phyloP scores from a whole-genome alignment of 2,329 filamentous ascomycete genomes.

The Penicillium freii region DNA sequence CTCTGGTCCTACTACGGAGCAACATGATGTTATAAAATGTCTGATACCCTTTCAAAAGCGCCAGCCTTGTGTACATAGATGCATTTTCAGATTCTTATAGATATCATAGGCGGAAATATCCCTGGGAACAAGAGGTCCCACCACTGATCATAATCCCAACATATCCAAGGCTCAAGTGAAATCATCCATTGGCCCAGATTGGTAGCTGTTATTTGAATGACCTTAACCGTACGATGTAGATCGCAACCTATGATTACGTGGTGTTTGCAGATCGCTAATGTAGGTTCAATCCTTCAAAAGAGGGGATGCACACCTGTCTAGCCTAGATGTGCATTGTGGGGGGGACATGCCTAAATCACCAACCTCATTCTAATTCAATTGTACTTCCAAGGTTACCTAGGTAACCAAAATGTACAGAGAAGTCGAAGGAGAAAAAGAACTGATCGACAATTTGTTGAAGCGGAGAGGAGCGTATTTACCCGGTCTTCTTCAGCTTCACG shows the following conservation, averaged over 20 bases:
- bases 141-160: background rate
- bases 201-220: background rate
- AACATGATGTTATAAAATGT: background rate
- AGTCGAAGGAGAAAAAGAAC: background rate
- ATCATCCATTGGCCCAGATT: background rate
- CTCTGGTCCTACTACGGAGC: background rate
- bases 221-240: background rate
- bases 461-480: conserved; percentile 5
- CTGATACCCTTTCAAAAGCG: conserved; percentile 7
- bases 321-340: background rate
- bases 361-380: background rate
- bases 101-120: background rate
- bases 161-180: background rate
- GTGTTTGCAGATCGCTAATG: background rate
- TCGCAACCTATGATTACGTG: background rate
- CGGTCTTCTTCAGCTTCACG: conserved; percentile 1
- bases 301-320: background rate
- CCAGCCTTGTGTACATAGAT: conserved; percentile 3
- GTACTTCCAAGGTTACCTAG: background rate
- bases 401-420: background rate
- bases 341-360: background rate
- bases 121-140: background rate
- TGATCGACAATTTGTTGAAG: background rate
- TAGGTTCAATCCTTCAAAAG: background rate
- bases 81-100: conserved; percentile 2